Percentiles rank a stretch among this genome's conserved stretches.
Conservation (phyloP, 164 flowering plant genomes). For the Echeveria elegans region DNA sequence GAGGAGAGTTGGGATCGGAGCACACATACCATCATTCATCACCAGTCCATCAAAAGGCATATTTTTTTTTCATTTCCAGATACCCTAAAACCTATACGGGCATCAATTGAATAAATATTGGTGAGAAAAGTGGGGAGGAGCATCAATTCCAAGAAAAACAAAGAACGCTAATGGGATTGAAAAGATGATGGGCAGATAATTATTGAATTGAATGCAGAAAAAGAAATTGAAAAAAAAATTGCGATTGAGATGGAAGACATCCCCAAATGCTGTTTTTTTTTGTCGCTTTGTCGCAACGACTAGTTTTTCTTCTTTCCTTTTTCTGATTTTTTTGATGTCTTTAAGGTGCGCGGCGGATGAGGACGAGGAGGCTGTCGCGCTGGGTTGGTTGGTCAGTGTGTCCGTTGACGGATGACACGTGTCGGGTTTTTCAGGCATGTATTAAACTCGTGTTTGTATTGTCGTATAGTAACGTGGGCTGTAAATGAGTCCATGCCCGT, state of each 20-base stretch:
- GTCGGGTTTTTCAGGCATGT: too few species aligned
- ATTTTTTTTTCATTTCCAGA: background rate
- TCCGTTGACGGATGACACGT: too few species aligned
- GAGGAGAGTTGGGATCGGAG: background rate
- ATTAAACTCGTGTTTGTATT: too few species aligned
- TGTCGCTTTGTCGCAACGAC: constrained; percentile 2
- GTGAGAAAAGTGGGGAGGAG: background rate
- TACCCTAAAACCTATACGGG: background rate
- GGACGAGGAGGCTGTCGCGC: too few species aligned
- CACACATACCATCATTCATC: background rate
- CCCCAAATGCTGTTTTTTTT: background rate
- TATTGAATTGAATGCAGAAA: background rate
- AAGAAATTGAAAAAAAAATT: too few species aligned
- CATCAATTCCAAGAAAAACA: constrained; percentile 1
- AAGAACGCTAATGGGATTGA: background rate
- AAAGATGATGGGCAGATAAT: background rate
- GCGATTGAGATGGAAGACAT: background rate
- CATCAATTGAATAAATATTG: background rate
- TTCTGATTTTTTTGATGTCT: too few species aligned
- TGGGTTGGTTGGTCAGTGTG: too few species aligned
- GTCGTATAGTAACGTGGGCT: too few species aligned
- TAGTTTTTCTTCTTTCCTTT: too few species aligned
- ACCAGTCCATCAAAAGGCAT: background rate
- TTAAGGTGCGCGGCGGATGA: too few species aligned
- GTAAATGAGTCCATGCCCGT: too few species aligned